Percentiles rank a stretch among this genome's conserved stretches.
These are phyloP conservation scores for Aspergillus pseudoviridinutans DNA, from an alignment of 2,329 filamentous ascomycete species.

Conservation along the genomic window DNA sequence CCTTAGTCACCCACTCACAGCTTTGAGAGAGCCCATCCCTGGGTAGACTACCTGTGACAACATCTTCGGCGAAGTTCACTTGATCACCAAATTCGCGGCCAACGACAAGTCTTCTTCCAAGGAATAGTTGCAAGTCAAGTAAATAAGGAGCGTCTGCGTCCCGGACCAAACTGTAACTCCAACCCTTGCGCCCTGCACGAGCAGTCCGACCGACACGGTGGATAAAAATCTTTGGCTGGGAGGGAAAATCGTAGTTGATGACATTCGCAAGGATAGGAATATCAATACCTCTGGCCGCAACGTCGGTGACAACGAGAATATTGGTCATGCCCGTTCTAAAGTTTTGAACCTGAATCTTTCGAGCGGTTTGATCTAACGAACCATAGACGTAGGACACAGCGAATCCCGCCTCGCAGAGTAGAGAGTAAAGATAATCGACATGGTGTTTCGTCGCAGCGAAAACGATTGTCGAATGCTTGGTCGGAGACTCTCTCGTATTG, in stretches of 20 bases:
- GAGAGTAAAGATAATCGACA: conserved; percentile 81
- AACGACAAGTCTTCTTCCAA: conserved; percentile 76
- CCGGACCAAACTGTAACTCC: conserved; percentile 89
- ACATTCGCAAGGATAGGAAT: conserved; percentile 94
- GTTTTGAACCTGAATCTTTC: conserved; percentile 85
- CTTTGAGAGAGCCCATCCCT: conserved; percentile 70
- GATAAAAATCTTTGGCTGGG: conserved; percentile 93
- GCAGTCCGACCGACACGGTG: conserved; percentile 95
- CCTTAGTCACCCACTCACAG: conserved; percentile 78
- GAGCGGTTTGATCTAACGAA: conserved; percentile 86
- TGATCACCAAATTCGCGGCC: conserved; percentile 60
- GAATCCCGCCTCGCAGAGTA: conserved; percentile 80
- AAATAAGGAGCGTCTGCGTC: conserved; percentile 88
- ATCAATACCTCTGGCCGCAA: conserved; percentile 95
- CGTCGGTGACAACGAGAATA: conserved; percentile 92
- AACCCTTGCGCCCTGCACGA: conserved; percentile 84
- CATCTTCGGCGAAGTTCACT: conserved; percentile 73
- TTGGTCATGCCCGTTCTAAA: conserved; percentile 82
- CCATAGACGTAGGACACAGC: conserved; percentile 93
- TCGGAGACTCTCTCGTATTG: conserved; percentile 65
- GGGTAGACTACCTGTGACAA: conserved; percentile 73
- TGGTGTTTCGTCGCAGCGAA: conserved; percentile 96
- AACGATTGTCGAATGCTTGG: conserved; percentile 87
- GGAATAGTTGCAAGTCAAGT: conserved; percentile 88
- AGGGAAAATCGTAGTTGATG: conserved; percentile 97